Percentiles rank a stretch among this genome's conserved stretches.
Evolutionary conservation across 1,284 basidiomycete species (phyloP).

Genomic region (Phellinidium pouzarii): DNA sequence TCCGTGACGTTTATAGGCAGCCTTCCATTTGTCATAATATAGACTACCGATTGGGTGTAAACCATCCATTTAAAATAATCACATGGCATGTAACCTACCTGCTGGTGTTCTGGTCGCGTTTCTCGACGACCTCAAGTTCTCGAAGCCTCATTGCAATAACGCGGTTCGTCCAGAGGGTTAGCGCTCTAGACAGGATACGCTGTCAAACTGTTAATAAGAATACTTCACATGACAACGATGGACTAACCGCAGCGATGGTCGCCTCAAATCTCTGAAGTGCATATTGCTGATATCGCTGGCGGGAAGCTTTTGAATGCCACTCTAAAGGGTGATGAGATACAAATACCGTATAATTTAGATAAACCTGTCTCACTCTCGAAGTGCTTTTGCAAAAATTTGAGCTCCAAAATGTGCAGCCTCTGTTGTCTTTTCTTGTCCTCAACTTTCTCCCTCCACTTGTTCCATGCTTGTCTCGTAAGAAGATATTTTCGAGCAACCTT

Average conservation of each 20-base stretch:
- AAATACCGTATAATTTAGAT: background rate
- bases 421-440: constrained; percentile 42
- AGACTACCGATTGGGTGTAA: constrained; percentile 1
- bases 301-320: constrained; percentile 13
- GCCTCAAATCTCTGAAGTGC: constrained; percentile 10
- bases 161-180: constrained; percentile 60
- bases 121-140: constrained; percentile 56
- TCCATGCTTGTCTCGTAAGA: constrained; percentile 44
- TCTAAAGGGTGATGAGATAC: background rate
- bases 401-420: constrained; percentile 40
- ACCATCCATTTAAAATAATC: background rate
- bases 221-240: background rate
- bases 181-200: constrained; percentile 43
- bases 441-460: constrained; percentile 43
- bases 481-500: constrained; percentile 51
- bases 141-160: constrained; percentile 67
- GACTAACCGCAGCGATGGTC: background rate
- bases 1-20: constrained; percentile 48
- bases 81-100: constrained; percentile 33
- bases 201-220: constrained; percentile 24
- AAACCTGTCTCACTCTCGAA: constrained; percentile 1
- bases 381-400: constrained; percentile 29
- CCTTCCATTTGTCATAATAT: constrained; percentile 53
- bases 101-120: constrained; percentile 38
- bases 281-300: constrained; percentile 3